Evolutionary conservation across 2,329 filamentous ascomycete species (phyloP), one percentile per base, ranked within the genome.

Genomic region (Pseudocercospora macadamiae): DNA sequence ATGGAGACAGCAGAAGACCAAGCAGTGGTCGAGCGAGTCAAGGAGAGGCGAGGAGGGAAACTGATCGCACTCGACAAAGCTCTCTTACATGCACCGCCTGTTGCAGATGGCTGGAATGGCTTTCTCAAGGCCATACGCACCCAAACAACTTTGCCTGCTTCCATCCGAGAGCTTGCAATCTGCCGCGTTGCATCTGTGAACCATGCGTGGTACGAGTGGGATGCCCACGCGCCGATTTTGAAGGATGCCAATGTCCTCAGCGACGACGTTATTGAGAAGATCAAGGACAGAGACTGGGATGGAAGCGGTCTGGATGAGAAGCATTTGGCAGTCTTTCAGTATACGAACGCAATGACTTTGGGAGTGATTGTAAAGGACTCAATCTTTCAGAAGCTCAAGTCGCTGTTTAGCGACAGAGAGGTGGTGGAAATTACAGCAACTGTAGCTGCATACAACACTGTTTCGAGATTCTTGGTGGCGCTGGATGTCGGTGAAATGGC

Each of bases 141-240:
- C 1, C 72, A 75, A 57, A 85, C 81, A 4, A 79, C 76, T 10
- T 74, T 85, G 2, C 69, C 80, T 2, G 72, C 76, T 2, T 73
- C 74, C 66, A 70, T 91, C 54, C 86, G 89, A 65, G 91, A 96
- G 78, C 80, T 93, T 16, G 88, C 89, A 64, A 93, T 96, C 67
- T 91, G 86, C 69, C 84, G 91, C 49, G 89, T 96, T 12, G 91
- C 91, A 10, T 86, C 89, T 14, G 83, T 91, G 68, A 96, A 96
- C 75, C 75, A 82, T 16, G 91, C 91, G 1, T 91, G 89, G 86
- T 96, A 92, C 74, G 91, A 96, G 74, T 96, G 90, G 91, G 83
- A 78, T 32, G 85, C 90, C 55, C 91, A 96, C 71, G 87, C 86
- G 14, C 90, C 90, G 1, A 70, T 80, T 3, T 79, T 93, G 12